Conservation (phyloP, 2,329 filamentous ascomycete genomes). For the Blastomyces parvus region DNA sequence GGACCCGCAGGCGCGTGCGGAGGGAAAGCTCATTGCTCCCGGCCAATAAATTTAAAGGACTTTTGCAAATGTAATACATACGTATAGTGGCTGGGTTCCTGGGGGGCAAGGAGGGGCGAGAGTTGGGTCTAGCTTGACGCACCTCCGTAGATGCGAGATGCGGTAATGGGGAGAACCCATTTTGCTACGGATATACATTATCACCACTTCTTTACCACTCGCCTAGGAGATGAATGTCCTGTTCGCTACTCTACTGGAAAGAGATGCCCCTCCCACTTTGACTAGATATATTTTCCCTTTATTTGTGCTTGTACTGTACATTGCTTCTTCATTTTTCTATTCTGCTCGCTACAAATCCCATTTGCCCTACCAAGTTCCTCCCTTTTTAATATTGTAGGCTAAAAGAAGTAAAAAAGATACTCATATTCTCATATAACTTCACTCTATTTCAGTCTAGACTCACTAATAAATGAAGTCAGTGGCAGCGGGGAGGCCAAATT, state of each 20-base stretch:
- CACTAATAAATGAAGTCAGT: not conserved
- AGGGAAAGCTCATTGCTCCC: conserved; percentile 78
- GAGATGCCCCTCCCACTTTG: not conserved
- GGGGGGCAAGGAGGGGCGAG: not conserved
- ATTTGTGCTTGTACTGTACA: not conserved
- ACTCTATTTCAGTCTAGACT: not conserved
- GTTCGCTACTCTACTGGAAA: not conserved
- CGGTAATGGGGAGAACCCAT: not conserved
- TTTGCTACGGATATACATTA: not conserved
- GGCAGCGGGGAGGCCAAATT: not conserved
- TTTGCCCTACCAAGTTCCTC: not conserved
- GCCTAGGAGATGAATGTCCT: no score
- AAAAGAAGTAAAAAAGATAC: not conserved
- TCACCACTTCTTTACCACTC: not conserved
- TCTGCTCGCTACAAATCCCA: not conserved
- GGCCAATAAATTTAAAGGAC: conserved; percentile 59
- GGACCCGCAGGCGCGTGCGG: conserved; percentile 61
- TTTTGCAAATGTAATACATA: not conserved
- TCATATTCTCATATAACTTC: not conserved
- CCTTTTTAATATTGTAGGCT: not conserved
- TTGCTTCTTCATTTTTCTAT: not conserved
- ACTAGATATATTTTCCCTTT: not conserved
- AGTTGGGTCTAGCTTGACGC: not conserved
- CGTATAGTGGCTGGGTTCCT: not conserved
- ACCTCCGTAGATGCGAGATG: not conserved